Evolutionary conservation across 768 basidiomycete species (phyloP).

Genomic region (Hericium coralloides): DNA sequence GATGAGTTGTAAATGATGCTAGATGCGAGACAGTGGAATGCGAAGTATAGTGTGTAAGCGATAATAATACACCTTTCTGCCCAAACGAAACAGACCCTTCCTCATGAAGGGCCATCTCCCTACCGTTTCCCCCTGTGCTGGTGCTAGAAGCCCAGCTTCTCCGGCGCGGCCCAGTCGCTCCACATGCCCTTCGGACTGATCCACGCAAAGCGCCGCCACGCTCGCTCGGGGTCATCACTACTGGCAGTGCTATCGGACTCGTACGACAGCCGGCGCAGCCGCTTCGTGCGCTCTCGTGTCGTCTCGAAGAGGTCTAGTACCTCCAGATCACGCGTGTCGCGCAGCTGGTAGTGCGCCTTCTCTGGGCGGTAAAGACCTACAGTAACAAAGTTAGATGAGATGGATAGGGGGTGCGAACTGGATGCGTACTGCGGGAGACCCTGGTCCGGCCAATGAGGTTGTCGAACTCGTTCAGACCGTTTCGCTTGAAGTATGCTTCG

Average conservation of each 20-base stretch:
- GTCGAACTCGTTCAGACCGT: slow-evolving; percentile 10
- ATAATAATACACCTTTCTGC: too few relatives aligned
- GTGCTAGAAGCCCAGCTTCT: too few relatives aligned
- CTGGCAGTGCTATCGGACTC: not conserved
- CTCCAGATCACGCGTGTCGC: not conserved
- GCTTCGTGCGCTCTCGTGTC: slow-evolving; percentile 3
- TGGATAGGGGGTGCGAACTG: too few relatives aligned
- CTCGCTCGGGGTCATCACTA: slow-evolving; percentile 1
- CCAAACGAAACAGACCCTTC: too few relatives aligned
- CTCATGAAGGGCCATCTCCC: too few relatives aligned
- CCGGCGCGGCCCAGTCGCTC: slow-evolving; percentile 7
- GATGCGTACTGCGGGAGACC: not conserved
- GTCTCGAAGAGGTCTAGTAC: slow-evolving; percentile 9
- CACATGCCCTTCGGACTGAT: slow-evolving; percentile 13
- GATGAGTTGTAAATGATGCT: too few relatives aligned
- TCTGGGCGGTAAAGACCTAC: slow-evolving; percentile 13
- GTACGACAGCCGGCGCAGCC: not conserved
- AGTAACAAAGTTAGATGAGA: not conserved
- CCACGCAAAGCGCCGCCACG: slow-evolving; percentile 15
- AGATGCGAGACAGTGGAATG: too few relatives aligned
- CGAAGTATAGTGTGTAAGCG: too few relatives aligned
- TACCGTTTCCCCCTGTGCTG: too few relatives aligned
- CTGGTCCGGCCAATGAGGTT: slow-evolving; percentile 10
- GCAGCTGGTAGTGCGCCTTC: slow-evolving; percentile 10
- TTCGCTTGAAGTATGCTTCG: slow-evolving; percentile 10